Evolutionary conservation across 257 asterid species (phyloP).

Genomic region (Solanum gracilifrons): DNA sequence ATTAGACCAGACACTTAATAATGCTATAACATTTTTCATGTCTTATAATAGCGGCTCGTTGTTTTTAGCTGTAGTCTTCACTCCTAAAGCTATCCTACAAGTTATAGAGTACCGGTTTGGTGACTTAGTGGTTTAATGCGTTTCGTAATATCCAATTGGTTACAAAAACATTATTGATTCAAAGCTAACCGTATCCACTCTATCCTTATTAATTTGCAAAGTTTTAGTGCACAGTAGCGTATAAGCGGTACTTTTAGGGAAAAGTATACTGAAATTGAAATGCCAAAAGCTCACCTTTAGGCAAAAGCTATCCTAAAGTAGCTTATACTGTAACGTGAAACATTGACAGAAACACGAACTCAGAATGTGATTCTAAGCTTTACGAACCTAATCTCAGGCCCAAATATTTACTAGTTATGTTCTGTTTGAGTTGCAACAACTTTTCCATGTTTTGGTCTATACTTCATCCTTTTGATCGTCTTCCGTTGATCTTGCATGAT

Average conservation of each 20-base stretch:
- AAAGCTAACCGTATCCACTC: neutral
- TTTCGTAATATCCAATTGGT: neutral
- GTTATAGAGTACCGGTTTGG: neutral
- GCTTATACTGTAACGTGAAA: neutral
- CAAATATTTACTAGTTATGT: neutral
- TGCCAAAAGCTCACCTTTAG: neutral
- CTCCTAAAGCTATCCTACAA: neutral
- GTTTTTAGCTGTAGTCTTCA: neutral
- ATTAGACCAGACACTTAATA: neutral
- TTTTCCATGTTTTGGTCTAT: neutral
- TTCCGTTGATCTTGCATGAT: neutral
- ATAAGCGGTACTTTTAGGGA: neutral
- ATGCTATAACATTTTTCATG: neutral
- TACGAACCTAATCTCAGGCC: neutral
- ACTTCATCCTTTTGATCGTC: neutral
- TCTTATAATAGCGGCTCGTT: neutral
- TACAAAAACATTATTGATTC: neutral
- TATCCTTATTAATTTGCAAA: neutral
- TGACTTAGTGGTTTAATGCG: neutral
- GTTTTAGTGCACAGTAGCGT: neutral
- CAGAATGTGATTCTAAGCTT: neutral
- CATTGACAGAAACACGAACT: neutral
- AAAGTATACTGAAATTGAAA: neutral
- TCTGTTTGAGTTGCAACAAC: neutral
- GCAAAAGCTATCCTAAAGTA: neutral